Conservation (phyloP, 78 protist species). For the Speleostelium caveatum region DNA sequence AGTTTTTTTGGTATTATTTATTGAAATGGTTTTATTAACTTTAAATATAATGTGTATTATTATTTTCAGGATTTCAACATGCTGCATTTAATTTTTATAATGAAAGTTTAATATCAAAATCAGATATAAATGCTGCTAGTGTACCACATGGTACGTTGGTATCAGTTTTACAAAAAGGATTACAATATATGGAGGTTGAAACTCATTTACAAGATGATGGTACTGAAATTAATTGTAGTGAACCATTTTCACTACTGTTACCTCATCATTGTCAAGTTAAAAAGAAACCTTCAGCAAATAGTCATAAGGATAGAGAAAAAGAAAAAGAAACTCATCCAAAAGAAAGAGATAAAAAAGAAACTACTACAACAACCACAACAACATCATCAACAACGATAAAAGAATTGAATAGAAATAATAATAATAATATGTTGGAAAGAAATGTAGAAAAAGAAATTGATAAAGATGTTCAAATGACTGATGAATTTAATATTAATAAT, state of each 20-base stretch:
- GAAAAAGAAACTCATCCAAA: neutral
- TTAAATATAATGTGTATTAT: neutral
- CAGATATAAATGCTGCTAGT: constrained; percentile 76
- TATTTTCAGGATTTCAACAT: constrained; percentile 92
- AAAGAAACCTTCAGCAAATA: constrained; percentile 1
- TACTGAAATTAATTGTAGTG: constrained; percentile 80
- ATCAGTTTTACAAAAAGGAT: constrained; percentile 94
- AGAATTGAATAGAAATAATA: neutral
- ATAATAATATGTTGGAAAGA: constrained; percentile 3
- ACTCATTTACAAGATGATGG: constrained; percentile 89
- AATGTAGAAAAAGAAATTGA: constrained; percentile 11
- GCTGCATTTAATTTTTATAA: constrained; percentile 94
- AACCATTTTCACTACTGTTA: constrained; percentile 73
- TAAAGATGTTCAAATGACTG: constrained; percentile 23
- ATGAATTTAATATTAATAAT: constrained; percentile 11
- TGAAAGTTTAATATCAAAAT: constrained; percentile 82
- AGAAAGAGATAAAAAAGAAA: neutral
- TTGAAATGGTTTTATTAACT: neutral
- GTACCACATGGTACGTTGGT: constrained; percentile 94
- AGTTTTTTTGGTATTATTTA: neutral
- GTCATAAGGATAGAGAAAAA: neutral
- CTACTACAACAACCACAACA: neutral
- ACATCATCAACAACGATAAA: neutral
- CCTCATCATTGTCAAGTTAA: constrained; percentile 66
- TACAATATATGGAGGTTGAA: constrained; percentile 96